These are phyloP conservation scores for Diversispora epigaea DNA, from an alignment of 192 early-diverging fungal genomes.

Conservation along the genomic window DNA sequence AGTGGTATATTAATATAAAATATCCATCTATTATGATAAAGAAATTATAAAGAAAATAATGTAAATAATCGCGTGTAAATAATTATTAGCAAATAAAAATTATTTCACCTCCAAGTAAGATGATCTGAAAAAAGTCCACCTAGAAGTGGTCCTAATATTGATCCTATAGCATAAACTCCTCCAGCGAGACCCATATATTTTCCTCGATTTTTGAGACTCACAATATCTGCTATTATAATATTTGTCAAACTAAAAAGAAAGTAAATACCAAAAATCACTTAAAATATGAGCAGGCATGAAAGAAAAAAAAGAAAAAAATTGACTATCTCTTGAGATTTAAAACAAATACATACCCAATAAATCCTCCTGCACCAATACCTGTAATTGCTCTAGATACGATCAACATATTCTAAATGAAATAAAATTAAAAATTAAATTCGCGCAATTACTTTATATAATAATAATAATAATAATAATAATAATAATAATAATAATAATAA, in stretches of 20 bases:
- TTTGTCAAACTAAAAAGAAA: conserved; percentile 46
- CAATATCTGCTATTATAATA: conserved; percentile 73
- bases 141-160: conserved; percentile 64
- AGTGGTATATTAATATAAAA: conserved; percentile 59
- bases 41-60: too few species aligned
- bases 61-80: too few species aligned
- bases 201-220: conserved; percentile 63
- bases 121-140: conserved; percentile 71
- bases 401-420: conserved; percentile 61
- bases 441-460: not conserved
- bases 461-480: conserved; percentile 43
- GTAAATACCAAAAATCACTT: conserved; percentile 8
- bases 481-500: conserved; percentile 29
- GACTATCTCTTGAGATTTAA: too few species aligned
- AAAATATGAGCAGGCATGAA: not conserved
- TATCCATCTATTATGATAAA: conserved; percentile 47
- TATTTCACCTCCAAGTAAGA: conserved; percentile 50
- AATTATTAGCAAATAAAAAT: too few species aligned
- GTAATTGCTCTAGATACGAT: conserved; percentile 63
- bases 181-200: conserved; percentile 63
- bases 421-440: conserved; percentile 45
- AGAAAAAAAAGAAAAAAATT: not conserved
- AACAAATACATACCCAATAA: conserved; percentile 46
- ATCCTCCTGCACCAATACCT: conserved; percentile 66
- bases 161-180: conserved; percentile 59